phyloP scores from a whole-genome alignment of 1,284 basidiomycete species.

The Moesziomyces antarcticus region DNA sequence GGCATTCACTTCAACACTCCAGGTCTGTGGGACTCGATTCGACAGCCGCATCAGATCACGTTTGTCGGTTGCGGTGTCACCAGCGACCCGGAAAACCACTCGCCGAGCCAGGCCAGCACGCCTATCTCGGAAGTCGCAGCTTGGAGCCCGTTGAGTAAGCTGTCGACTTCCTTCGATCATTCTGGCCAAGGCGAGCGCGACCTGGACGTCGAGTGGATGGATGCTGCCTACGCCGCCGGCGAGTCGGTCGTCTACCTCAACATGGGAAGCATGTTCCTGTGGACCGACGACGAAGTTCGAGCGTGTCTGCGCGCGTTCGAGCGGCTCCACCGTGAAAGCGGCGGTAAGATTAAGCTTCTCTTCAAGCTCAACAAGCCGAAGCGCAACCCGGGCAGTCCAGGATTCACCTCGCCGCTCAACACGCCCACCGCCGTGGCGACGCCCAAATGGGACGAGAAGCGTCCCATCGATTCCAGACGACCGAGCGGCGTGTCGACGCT shows the following conservation, averaged over 20 bases:
- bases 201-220: constrained; percentile 49
- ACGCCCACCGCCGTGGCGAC: constrained; percentile 1
- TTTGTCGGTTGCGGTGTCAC: constrained; percentile 32
- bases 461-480: constrained; percentile 12
- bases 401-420: constrained; percentile 7
- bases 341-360: constrained; percentile 42
- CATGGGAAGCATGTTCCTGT: constrained; percentile 65
- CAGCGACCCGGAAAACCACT: constrained; percentile 26
- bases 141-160: constrained; percentile 15
- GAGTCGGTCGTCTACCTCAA: constrained; percentile 62
- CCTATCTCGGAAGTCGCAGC: constrained; percentile 6
- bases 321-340: constrained; percentile 32
- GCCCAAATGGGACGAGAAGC: constrained; percentile 18
- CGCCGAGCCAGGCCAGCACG: background rate
- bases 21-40: constrained; percentile 26
- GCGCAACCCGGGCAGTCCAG: constrained; percentile 16
- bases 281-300: constrained; percentile 50
- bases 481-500: constrained; percentile 16
- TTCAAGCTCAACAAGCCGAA: constrained; percentile 51
- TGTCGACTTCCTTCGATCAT: background rate
- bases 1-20: constrained; percentile 44
- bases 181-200: constrained; percentile 13
- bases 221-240: constrained; percentile 36
- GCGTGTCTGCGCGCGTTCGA: constrained; percentile 45
- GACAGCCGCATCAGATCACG: constrained; percentile 33